Evolutionary conservation across 768 basidiomycete genomes (phyloP).

Genomic region (Lactarius tabidus): DNA sequence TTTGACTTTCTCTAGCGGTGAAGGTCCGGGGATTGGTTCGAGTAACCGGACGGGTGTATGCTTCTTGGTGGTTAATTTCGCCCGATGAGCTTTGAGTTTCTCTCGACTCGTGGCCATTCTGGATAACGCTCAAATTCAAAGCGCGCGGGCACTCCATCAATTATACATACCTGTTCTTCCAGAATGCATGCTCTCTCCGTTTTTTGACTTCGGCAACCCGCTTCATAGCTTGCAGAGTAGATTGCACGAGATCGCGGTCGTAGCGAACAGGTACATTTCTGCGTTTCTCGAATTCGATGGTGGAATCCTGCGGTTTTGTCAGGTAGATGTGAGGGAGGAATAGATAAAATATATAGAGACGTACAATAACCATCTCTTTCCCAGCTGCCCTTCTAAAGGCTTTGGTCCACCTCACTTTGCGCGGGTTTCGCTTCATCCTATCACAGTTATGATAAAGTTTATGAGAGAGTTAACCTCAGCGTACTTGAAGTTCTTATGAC

Average conservation of each 20-base stretch:
- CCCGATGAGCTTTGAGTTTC: conserved; percentile 70
- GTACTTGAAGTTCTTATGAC: conserved; percentile 99
- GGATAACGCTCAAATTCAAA: conserved; percentile 8
- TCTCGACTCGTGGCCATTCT: conserved; percentile 85
- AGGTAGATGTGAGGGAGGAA: conserved; percentile 4
- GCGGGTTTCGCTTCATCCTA: conserved; percentile 99
- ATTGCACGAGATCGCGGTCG: conserved; percentile 88
- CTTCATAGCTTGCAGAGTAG: conserved; percentile 95
- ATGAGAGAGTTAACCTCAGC: conserved; percentile 25
- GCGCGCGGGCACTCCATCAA: background rate
- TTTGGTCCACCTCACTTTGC: conserved; percentile 99
- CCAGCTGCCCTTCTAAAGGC: conserved; percentile 98
- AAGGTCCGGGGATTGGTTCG: conserved; percentile 51
- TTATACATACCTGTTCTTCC: conserved; percentile 70
- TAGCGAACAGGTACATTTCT: conserved; percentile 97
- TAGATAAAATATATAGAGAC: conserved; percentile 31
- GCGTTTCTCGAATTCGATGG: conserved; percentile 98
- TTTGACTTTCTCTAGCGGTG: conserved; percentile 46
- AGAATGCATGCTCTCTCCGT: conserved; percentile 90
- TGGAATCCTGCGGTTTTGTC: conserved; percentile 68
- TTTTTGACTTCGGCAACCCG: conserved; percentile 88
- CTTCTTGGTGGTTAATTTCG: conserved; percentile 55
- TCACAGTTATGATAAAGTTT: background rate
- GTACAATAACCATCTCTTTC: conserved; percentile 98
- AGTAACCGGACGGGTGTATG: conserved; percentile 57